Conservation (phyloP, 2,329 filamentous ascomycete species). For the Chrysoporthe cubensis region DNA sequence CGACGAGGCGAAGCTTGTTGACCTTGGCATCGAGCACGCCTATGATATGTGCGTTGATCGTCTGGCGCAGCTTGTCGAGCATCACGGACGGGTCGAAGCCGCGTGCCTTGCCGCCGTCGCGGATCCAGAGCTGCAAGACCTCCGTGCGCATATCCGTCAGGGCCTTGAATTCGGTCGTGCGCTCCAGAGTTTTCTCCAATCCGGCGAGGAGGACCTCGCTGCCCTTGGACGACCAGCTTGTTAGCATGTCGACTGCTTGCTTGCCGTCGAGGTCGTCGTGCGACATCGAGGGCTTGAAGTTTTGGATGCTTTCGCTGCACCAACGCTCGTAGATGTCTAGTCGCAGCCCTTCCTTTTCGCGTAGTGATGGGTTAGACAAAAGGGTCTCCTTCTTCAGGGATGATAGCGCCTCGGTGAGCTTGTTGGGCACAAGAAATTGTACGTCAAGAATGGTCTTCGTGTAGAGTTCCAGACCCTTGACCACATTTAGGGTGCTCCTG, state of each 20-base stretch:
- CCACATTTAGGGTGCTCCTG: conserved; percentile 52
- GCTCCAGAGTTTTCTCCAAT: conserved; percentile 61
- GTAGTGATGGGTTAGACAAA: conserved; percentile 71
- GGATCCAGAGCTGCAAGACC: conserved; percentile 76
- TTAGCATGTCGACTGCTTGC: conserved; percentile 64
- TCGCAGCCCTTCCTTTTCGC: conserved; percentile 69
- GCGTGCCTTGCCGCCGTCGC: conserved; percentile 64
- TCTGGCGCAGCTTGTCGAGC: conserved; percentile 68
- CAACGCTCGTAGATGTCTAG: conserved; percentile 79
- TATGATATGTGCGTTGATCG: conserved; percentile 70
- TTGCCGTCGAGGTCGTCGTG: conserved; percentile 73
- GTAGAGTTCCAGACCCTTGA: conserved; percentile 72
- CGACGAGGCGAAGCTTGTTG: conserved; percentile 66
- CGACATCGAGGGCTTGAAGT: conserved; percentile 85
- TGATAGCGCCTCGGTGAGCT: conserved; percentile 70
- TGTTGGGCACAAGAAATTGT: conserved; percentile 73
- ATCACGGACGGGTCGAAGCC: conserved; percentile 71
- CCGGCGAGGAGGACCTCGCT: conserved; percentile 64
- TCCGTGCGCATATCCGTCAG: conserved; percentile 72
- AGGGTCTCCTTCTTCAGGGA: conserved; percentile 72
- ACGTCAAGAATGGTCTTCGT: conserved; percentile 78
- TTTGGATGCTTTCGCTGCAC: conserved; percentile 80
- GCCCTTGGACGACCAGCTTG: conserved; percentile 65
- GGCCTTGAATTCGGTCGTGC: conserved; percentile 67
- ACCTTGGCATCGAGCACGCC: conserved; percentile 67